Conservation (phyloP, 192 early-diverging fungal genomes). For the Coemansia sp. region DNA sequence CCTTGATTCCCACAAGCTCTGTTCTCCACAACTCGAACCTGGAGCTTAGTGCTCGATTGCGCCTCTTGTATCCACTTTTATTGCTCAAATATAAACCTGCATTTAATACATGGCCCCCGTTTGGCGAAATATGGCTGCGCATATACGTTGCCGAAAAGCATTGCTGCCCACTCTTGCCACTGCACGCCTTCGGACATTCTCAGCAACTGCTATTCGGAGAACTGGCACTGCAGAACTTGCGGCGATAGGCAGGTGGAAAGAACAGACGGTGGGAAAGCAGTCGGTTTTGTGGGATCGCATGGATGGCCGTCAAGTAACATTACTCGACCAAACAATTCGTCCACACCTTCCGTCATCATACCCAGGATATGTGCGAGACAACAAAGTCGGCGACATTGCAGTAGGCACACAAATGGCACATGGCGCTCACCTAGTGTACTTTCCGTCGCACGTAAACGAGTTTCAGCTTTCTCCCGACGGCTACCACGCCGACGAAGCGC, state of each 20-base stretch:
- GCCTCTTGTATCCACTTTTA: background rate
- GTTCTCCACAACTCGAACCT: background rate
- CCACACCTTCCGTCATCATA: constrained; percentile 34
- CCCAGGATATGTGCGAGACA: constrained; percentile 21
- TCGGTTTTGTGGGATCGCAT: constrained; percentile 38
- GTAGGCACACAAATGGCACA: constrained; percentile 59
- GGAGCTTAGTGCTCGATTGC: background rate
- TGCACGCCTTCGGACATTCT: background rate
- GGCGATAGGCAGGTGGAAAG: constrained; percentile 23
- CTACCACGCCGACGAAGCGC: constrained; percentile 72
- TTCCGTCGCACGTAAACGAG: constrained; percentile 70
- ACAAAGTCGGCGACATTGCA: constrained; percentile 27
- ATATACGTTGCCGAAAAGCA: background rate
- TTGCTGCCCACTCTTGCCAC: background rate
- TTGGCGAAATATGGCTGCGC: background rate
- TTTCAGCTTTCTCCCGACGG: constrained; percentile 71
- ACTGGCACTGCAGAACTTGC: background rate
- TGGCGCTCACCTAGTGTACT: constrained; percentile 74
- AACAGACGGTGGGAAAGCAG: constrained; percentile 6
- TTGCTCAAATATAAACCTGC: background rate
- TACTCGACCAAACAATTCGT: constrained; percentile 48
- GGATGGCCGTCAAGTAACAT: constrained; percentile 39
- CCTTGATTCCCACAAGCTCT: background rate
- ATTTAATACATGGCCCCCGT: background rate
- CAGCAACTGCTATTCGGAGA: background rate